Conservation (phyloP, 1,284 basidiomycete genomes). For the Pisolithus thermaeus region DNA sequence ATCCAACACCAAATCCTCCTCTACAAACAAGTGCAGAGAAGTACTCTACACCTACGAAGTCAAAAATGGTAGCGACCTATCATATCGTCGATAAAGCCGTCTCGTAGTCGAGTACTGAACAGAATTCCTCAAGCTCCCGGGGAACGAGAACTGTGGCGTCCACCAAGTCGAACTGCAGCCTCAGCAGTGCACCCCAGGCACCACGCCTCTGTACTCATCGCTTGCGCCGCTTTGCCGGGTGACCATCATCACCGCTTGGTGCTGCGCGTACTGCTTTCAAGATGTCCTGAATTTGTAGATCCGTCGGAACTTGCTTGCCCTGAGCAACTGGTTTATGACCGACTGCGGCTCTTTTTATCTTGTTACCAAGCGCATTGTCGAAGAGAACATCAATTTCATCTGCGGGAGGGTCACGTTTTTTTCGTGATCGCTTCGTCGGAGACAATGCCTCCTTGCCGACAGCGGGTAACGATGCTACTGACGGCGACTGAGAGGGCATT, state of each 20-base stretch:
- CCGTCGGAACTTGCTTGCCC: conserved; percentile 12
- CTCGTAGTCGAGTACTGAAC: no score
- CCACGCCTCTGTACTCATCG: neutral
- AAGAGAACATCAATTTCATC: conserved; percentile 76
- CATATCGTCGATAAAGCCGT: no score
- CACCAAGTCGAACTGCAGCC: no score
- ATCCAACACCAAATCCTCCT: no score
- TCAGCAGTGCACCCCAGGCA: no score
- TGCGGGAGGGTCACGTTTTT: conserved; percentile 27
- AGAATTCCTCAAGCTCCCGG: no score
- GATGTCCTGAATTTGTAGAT: conserved; percentile 30
- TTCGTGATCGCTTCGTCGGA: conserved; percentile 22
- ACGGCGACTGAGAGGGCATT: conserved; percentile 2
- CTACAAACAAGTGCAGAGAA: no score
- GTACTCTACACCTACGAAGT: no score
- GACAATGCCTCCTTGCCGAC: neutral
- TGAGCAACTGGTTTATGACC: conserved; percentile 8
- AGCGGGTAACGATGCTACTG: conserved; percentile 2
- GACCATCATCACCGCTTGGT: conserved; percentile 16
- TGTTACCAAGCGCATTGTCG: conserved; percentile 48
- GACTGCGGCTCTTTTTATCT: conserved; percentile 41
- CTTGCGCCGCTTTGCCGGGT: conserved; percentile 19
- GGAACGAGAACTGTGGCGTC: no score
- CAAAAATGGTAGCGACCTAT: no score
- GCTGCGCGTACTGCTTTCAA: conserved; percentile 23